phyloP scores from a whole-genome alignment of 331 rosid species.

The Pyracantha coccinea region DNA sequence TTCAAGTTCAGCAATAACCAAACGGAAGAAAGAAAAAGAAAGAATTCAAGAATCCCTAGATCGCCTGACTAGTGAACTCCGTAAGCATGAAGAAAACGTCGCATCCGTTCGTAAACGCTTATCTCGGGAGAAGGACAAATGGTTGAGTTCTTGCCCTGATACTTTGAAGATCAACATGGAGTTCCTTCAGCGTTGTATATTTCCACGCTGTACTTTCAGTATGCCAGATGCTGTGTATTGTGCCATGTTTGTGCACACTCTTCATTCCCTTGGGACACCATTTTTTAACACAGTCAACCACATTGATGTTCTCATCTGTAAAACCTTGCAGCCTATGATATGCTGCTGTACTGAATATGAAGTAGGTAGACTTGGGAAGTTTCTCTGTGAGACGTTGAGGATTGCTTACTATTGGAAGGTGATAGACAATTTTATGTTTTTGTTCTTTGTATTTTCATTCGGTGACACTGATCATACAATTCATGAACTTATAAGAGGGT shows the following conservation, averaged over 20 bases:
- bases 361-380: constrained; percentile 97
- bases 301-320: constrained; percentile 92
- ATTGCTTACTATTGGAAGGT: constrained; percentile 99
- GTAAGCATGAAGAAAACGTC: constrained; percentile 83
- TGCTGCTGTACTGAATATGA: constrained; percentile 99
- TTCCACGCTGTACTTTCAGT: constrained; percentile 99
- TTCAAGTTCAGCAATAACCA: constrained; percentile 91
- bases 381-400: constrained; percentile 86
- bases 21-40: constrained; percentile 98
- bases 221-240: constrained; percentile 99
- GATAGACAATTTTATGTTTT: constrained; percentile 7
- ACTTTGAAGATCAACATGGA: constrained; percentile 97
- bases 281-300: constrained; percentile 98
- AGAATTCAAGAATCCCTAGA: constrained; percentile 95
- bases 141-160: constrained; percentile 98
- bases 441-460: constrained; percentile 5
- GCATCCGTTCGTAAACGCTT: constrained; percentile 84
- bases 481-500: background rate
- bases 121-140: constrained; percentile 83
- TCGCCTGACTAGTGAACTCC: constrained; percentile 72
- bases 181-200: constrained; percentile 98
- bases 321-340: constrained; percentile 97
- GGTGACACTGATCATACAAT: background rate
- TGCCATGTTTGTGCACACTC: constrained; percentile 96
- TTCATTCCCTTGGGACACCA: constrained; percentile 98